Base-by-base conservation (phyloP, 2,329 filamentous ascomycete genomes). In the Teratosphaeria zuluensis region DNA sequence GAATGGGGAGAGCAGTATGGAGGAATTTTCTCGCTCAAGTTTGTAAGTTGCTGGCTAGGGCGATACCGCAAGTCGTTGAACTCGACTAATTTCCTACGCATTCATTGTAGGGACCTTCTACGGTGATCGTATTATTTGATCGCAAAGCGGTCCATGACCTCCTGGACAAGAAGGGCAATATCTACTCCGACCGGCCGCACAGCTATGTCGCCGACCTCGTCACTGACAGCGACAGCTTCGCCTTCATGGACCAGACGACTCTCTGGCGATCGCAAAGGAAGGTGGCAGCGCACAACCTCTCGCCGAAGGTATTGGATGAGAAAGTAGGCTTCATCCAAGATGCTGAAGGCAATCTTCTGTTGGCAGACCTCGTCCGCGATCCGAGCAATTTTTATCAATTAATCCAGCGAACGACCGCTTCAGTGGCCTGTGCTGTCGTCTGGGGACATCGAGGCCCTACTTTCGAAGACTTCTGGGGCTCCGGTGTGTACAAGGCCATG, bases 201-300 rank as follows among this genome's bases (percentile, higher is more conserved):
- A 35, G 33, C 14, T 75, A 77, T 57, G 74, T 80, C 9, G 69
- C 72, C 1, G 66, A 76, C 35, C 65, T 81, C 30, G 78, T 81
- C 55, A 75, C 75, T 3, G 68, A 72, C 2, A 77, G 77, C 3
- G 74, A 80, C 61, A 78, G 81, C 63, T 66, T 79, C 4, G 69
- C 80, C 3, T 63, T 76, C 24, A 79, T 80, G 75, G 66, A 77
- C 46, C 78, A 80, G 53, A 75, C 75, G 0, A 67, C 73, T 11
- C 69, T 66, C n/a, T 81, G 79, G 80, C 69, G 76, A 6, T 69
- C 62, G 3, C 72, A 75, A n/a, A 72, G 80, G 19, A 77, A 76
- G 59, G 63, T 78, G 2, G 66, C 79, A 8, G 75, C 80, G 57
- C 73, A 77, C 55, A 61, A 58, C n/a, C 59, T 70, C 59, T 79